phyloP scores from a whole-genome alignment of 148 eudicot genomes.

The Chenopodium album region DNA sequence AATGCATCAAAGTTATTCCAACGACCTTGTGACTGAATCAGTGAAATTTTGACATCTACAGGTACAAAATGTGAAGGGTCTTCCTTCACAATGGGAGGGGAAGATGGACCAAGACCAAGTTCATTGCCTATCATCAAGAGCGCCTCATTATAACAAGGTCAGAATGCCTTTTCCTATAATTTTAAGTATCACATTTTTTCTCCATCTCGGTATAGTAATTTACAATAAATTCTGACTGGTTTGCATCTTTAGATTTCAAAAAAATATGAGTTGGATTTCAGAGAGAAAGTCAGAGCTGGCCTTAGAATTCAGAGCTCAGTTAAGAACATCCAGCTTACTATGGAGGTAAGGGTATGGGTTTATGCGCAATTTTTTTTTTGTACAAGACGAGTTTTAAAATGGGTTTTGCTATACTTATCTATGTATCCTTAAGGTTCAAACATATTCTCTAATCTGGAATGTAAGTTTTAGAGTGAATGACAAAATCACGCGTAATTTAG shows the following conservation, averaged over 20 bases:
- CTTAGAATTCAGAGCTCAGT: slow-evolving; percentile 74
- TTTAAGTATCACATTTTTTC: background rate
- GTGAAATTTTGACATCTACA: background rate
- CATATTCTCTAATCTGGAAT: no score
- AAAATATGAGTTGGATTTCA: slow-evolving; percentile 87
- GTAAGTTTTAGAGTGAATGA: background rate
- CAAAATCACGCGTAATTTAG: background rate
- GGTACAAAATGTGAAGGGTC: slow-evolving; percentile 49
- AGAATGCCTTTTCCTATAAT: background rate
- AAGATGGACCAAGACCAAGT: slow-evolving; percentile 45
- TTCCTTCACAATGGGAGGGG: slow-evolving; percentile 64
- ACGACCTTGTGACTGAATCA: background rate
- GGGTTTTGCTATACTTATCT: no score
- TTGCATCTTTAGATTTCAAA: slow-evolving; percentile 48
- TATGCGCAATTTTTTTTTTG: no score
- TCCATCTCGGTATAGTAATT: background rate
- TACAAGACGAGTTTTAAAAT: no score
- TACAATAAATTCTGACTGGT: background rate
- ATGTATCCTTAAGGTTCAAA: no score
- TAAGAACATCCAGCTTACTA: slow-evolving; percentile 79
- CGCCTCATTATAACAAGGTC: slow-evolving; percentile 75
- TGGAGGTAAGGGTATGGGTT: slow-evolving; percentile 50
- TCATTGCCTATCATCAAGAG: slow-evolving; percentile 60
- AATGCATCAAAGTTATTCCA: background rate
- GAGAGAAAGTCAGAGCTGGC: slow-evolving; percentile 73